phyloP scores from a whole-genome alignment of 495 filamentous ascomycete species.

The Echria macrotheca region DNA sequence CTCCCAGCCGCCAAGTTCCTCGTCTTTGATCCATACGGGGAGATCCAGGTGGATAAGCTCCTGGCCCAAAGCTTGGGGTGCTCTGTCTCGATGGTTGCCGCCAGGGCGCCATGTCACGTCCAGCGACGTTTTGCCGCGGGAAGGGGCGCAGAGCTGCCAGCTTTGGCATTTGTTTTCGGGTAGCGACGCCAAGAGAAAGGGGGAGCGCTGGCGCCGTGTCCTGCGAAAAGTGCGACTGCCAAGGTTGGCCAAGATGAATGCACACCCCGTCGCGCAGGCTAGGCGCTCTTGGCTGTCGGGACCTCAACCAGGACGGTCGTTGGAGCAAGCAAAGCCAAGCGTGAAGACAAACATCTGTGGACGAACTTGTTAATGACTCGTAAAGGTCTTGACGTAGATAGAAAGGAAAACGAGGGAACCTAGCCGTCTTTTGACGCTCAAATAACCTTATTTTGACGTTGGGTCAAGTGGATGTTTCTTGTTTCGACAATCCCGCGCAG shows the following conservation, averaged over 20 bases:
- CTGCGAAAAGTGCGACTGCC: constrained; percentile 3
- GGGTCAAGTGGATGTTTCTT: too few relatives aligned
- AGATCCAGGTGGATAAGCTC: not conserved
- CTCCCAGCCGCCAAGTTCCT: too few relatives aligned
- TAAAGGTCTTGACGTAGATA: too few relatives aligned
- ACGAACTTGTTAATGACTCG: too few relatives aligned
- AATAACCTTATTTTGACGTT: not conserved
- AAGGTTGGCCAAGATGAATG: not conserved
- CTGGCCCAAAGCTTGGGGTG: not conserved
- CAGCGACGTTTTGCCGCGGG: not conserved
- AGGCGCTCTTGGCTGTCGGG: constrained; percentile 8
- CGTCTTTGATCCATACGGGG: not conserved
- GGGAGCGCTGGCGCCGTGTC: not conserved
- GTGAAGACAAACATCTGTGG: not conserved
- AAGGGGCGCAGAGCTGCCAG: too few relatives aligned
- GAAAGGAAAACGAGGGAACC: too few relatives aligned
- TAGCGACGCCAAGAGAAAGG: constrained; percentile 6
- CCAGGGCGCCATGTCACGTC: not conserved
- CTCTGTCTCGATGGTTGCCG: not conserved
- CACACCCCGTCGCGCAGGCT: not conserved
- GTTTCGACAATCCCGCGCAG: too few relatives aligned
- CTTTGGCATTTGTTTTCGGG: not conserved
- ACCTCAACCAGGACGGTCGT: not conserved
- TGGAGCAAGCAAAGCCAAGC: not conserved
- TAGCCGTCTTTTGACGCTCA: not conserved